Percentiles rank a stretch among this genome's conserved stretches.
Evolutionary conservation across 139 green algal genomes (phyloP).

Genomic region (Raphidocelis subcapitata): DNA sequence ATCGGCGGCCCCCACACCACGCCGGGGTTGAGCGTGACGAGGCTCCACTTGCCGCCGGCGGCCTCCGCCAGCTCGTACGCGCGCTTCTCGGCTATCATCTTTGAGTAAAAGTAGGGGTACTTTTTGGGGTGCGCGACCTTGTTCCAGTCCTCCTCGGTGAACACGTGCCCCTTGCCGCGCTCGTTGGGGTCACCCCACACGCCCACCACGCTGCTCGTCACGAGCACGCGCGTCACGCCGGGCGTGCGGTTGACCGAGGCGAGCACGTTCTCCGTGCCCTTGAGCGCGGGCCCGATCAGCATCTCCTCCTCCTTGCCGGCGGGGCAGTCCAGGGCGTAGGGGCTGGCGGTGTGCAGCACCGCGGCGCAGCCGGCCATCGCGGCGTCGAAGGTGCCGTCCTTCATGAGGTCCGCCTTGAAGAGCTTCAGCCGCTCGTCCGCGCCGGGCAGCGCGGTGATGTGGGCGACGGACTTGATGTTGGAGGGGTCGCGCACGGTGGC

Average conservation of each 20-base stretch:
- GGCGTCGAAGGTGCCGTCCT: conserved; percentile 31
- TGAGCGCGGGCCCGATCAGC: conserved; percentile 49
- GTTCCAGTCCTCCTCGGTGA: conserved; percentile 55
- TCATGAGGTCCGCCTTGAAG: conserved; percentile 49
- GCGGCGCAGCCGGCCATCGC: conserved; percentile 42
- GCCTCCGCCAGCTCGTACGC: conserved; percentile 39
- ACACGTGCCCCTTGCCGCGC: conserved; percentile 30
- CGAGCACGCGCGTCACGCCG: conserved; percentile 54
- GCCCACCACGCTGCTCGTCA: conserved; percentile 54
- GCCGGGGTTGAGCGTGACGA: conserved; percentile 43
- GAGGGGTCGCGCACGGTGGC: conserved; percentile 33
- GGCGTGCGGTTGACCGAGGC: conserved; percentile 35
- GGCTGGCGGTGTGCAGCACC: conserved; percentile 63
- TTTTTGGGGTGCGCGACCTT: conserved; percentile 5
- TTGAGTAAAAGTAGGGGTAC: conserved; percentile 43
- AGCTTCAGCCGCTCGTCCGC: conserved; percentile 43
- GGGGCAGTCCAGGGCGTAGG: conserved; percentile 30
- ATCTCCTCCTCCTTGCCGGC: conserved; percentile 18
- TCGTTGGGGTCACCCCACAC: conserved; percentile 35
- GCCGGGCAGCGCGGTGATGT: conserved; percentile 44
- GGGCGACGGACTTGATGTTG: not conserved
- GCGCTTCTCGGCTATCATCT: conserved; percentile 40
- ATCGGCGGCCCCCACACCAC: conserved; percentile 40
- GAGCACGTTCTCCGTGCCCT: conserved; percentile 60
- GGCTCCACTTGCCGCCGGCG: conserved; percentile 20